Percentiles rank a stretch among this genome's conserved stretches.
Evolutionary conservation across 83 land plant genomes (phyloP).

Genomic region (Diphasiastrum complanatum): DNA sequence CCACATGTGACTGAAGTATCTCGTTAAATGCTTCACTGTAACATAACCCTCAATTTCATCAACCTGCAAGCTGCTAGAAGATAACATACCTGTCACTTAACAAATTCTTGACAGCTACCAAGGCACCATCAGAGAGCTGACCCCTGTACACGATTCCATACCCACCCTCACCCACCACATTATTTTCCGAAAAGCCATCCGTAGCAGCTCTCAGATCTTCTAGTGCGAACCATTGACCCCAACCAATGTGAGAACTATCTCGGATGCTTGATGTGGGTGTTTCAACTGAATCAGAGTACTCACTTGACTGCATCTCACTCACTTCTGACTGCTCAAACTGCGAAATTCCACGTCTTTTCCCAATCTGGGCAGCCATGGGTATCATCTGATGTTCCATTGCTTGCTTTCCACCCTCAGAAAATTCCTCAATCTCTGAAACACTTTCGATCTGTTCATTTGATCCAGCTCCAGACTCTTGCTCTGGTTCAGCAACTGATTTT

Average conservation of each 20-base stretch:
- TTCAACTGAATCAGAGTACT: background rate
- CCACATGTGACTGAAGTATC: no score
- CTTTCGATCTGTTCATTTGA: background rate
- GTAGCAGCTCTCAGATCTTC: conserved; percentile 62
- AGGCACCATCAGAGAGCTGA: conserved; percentile 47
- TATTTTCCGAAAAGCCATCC: conserved; percentile 45
- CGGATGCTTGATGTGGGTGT: background rate
- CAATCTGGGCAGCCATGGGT: background rate
- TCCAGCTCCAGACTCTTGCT: no score
- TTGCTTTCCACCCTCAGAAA: background rate
- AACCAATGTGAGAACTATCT: conserved; percentile 54
- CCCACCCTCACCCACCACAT: conserved; percentile 78
- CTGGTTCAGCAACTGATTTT: conserved; percentile 55
- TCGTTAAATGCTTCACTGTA: no score
- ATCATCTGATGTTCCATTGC: background rate
- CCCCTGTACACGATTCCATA: conserved; percentile 69
- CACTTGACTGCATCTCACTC: background rate
- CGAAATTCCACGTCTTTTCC: background rate
- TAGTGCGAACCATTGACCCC: conserved; percentile 82
- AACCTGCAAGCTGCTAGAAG: no score
- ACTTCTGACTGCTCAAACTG: background rate
- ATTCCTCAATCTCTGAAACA: background rate
- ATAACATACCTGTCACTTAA: conserved; percentile 55
- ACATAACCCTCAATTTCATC: no score
- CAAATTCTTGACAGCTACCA: conserved; percentile 62